Evolutionary conservation across 768 basidiomycete species (phyloP), one percentile per base, ranked within the genome.

Genomic region (Boletus tylopilopsis): DNA sequence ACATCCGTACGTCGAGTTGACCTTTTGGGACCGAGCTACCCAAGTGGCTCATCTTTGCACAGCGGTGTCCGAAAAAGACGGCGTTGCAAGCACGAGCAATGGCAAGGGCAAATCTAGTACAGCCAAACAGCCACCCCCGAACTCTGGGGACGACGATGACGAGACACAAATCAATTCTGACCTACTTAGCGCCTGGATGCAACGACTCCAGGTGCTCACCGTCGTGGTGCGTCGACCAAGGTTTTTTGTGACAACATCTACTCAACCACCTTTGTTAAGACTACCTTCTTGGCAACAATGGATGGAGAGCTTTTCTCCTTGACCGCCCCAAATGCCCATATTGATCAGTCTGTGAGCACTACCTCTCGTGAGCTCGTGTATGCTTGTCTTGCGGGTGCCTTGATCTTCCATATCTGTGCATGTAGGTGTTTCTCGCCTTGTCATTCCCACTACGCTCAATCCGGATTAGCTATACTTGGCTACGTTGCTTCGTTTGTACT

Each of bases 351-450:
- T 21, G 3, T 55, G 5, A 37, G 51, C 36, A 21, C 23, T 0
- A n/a, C 44, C 2, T 27, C 54, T 16, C 61, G 58, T 30, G 56
- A 68, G 22, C 24, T 68, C 15, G 45, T 69, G 21, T 66, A 68
- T 51, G 29, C 58, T 12, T 64, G 61, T 45, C 62, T 68, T 39
- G 36, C 64, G 6, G 68, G 68, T 5, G 66, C 68, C 21, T 43
- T 68, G 35, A 42, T 69, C 29, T 64, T 68, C 40, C 66, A 69
- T 23, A 41, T 69, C 9, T 66, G 56, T 53, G 59, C 66, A 44
- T 6, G 66, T 66, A 34, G 21, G 66, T 57, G 15, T 29, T 19
- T 50, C 47, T 22, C 29, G 6, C 25, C 3, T 50, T 15, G 24
- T 16, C 32, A 8, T 37, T 37, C 30, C 18, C 13, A 32, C 13